Evolutionary conservation across 169 alveolate species (phyloP).

Genomic region (Cryptosporidium canis): DNA sequence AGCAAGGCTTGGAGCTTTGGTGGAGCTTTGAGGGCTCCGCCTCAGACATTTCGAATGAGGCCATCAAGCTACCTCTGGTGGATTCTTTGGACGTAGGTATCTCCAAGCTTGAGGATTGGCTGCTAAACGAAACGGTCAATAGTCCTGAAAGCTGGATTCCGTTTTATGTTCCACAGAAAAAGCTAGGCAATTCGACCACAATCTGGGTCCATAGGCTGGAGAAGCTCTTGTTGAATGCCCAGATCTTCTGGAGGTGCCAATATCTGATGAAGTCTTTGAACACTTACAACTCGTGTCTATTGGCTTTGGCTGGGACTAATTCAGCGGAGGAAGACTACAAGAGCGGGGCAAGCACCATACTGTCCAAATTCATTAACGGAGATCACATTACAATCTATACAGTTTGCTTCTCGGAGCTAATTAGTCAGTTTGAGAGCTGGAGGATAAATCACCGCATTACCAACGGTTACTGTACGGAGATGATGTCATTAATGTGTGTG

Average conservation of each 20-base stretch:
- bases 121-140: conserved; percentile 8
- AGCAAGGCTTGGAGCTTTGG: conserved; percentile 34
- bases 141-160: conserved; percentile 63
- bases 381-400: conserved; percentile 33
- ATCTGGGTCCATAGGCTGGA: conserved; percentile 7
- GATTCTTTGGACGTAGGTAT: conserved; percentile 36
- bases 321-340: background rate
- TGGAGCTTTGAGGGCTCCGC: conserved; percentile 38
- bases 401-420: conserved; percentile 50
- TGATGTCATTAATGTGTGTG: conserved; percentile 48
- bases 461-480: conserved; percentile 42
- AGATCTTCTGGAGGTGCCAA: conserved; percentile 20
- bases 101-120: conserved; percentile 46
- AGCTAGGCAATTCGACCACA: background rate
- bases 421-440: conserved; percentile 64
- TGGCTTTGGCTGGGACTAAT: conserved; percentile 12
- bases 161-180: conserved; percentile 9
- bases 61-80: conserved; percentile 31
- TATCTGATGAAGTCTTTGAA: conserved; percentile 39
- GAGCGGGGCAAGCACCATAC: background rate
- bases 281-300: conserved; percentile 23
- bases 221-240: conserved; percentile 26
- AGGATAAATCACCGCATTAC: conserved; percentile 31
- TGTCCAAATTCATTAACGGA: conserved; percentile 14
- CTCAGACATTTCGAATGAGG: background rate